Percentiles rank a stretch among this genome's conserved stretches.
These are phyloP conservation scores for Tieghemostelium lacteum DNA, from an alignment of 78 protist genomes.

Conservation along the genomic window DNA sequence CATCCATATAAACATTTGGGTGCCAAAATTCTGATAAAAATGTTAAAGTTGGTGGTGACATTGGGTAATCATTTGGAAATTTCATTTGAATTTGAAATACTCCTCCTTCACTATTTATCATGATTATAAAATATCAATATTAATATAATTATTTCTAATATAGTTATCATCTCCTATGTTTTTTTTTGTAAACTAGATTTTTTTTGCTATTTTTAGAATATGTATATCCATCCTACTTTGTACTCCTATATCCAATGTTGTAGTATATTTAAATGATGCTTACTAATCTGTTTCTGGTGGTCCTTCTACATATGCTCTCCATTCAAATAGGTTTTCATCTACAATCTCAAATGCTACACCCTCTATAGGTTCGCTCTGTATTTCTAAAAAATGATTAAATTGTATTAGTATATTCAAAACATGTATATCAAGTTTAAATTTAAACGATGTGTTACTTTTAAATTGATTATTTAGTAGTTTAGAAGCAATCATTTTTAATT, in stretches of 20 bases:
- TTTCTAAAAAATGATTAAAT: conserved; percentile 8
- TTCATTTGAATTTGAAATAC: conserved; percentile 71
- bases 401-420: background rate
- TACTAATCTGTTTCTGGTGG: conserved; percentile 78
- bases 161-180: too few relatives aligned
- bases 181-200: too few relatives aligned
- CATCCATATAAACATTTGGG: conserved; percentile 92
- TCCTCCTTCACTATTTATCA: conserved; percentile 67
- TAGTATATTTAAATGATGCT: background rate
- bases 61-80: conserved; percentile 90
- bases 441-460: conserved; percentile 8
- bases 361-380: conserved; percentile 67
- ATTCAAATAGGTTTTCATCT: conserved; percentile 51
- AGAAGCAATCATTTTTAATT: conserved; percentile 24
- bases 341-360: conserved; percentile 40
- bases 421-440: too few relatives aligned
- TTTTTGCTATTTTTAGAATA: too few relatives aligned
- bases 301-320: conserved; percentile 76
- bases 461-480: conserved; percentile 38
- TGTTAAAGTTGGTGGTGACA: conserved; percentile 86
- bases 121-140: background rate
- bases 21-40: conserved; percentile 88
- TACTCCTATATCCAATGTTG: background rate
- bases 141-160: too few relatives aligned
- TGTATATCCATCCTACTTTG: too few relatives aligned